Percentiles rank a stretch among this genome's conserved stretches.
phyloP scores from a whole-genome alignment of 2,329 filamentous ascomycete species.

The Beauveria asiatica region DNA sequence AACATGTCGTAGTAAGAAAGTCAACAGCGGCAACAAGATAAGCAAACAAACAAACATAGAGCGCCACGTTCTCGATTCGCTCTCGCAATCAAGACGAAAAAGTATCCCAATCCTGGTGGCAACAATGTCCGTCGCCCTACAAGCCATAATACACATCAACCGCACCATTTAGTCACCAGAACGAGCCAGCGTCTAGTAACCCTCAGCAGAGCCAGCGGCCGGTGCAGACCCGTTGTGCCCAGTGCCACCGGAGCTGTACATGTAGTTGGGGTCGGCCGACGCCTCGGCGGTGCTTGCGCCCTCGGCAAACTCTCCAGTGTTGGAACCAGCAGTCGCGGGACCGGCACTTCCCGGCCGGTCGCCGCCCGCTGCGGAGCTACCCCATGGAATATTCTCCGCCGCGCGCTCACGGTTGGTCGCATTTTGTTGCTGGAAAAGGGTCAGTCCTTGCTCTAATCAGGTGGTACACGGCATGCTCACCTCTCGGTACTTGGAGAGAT shows the following conservation, averaged over 20 bases:
- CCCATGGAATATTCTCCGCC: conserved; percentile 26
- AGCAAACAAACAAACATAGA: conserved; percentile 3
- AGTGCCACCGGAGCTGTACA: conserved; percentile 46
- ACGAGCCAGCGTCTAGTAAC: conserved; percentile 33
- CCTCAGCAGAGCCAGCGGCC: conserved; percentile 37
- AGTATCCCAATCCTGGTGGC: conserved; percentile 9
- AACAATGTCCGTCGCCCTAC: background rate
- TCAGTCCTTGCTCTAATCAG: background rate
- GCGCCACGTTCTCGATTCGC: conserved; percentile 1
- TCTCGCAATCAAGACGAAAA: conserved; percentile 1
- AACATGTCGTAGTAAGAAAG: background rate
- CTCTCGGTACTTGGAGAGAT: conserved; percentile 94
- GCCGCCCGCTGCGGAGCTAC: conserved; percentile 23
- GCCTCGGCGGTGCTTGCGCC: conserved; percentile 18
- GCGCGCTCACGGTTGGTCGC: conserved; percentile 32
- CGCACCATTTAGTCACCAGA: background rate
- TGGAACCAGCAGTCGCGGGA: conserved; percentile 18
- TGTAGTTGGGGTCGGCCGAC: conserved; percentile 34
- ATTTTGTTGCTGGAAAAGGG: conserved; percentile 30
- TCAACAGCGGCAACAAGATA: background rate
- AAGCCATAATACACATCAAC: background rate
- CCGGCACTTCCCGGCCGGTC: conserved; percentile 23
- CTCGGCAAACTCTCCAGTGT: conserved; percentile 34
- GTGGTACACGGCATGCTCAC: conserved; percentile 46
- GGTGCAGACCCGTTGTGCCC: conserved; percentile 44